phyloP scores from a whole-genome alignment of 2,329 filamentous ascomycete species.

The Sporothrix pseudoabietina region DNA sequence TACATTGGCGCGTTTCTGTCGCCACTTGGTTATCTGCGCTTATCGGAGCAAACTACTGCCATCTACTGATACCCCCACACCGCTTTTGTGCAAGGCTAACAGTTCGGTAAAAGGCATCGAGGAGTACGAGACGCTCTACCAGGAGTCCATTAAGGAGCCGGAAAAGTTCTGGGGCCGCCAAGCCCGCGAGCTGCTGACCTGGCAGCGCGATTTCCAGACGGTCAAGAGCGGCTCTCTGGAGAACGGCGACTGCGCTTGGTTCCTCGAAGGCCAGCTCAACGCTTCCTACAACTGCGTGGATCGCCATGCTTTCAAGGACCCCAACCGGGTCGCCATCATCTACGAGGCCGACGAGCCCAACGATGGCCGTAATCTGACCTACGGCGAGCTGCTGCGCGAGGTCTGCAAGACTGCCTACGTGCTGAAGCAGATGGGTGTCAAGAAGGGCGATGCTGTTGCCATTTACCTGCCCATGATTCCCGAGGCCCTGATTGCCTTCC shows the following conservation, averaged over 20 bases:
- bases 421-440: constrained; percentile 91
- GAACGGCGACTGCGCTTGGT: constrained; percentile 90
- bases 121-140: constrained; percentile 68
- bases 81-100: constrained; percentile 37
- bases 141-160: constrained; percentile 87
- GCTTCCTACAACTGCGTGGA: constrained; percentile 98
- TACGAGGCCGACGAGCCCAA: constrained; percentile 93
- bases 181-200: constrained; percentile 86
- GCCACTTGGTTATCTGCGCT: constrained; percentile 18
- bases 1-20: constrained; percentile 5
- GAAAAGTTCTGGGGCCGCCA: constrained; percentile 85
- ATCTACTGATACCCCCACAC: constrained; percentile 22
- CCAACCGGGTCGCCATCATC: constrained; percentile 92
- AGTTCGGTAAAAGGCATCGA: constrained; percentile 54
- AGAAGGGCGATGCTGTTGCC: constrained; percentile 95
- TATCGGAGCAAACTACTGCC: constrained; percentile 7
- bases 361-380: constrained; percentile 88
- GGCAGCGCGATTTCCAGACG: constrained; percentile 90
- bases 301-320: constrained; percentile 92
- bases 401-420: constrained; percentile 86
- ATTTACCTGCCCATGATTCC: constrained; percentile 99
- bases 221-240: constrained; percentile 75
- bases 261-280: constrained; percentile 89
- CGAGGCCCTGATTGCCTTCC: constrained; percentile 86
- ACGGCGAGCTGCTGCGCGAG: constrained; percentile 87